A percentile compares a stretch with the other conserved stretches of the same genome.
phyloP scores from a whole-genome alignment of 768 basidiomycete species.

The Auricularia cornea region DNA sequence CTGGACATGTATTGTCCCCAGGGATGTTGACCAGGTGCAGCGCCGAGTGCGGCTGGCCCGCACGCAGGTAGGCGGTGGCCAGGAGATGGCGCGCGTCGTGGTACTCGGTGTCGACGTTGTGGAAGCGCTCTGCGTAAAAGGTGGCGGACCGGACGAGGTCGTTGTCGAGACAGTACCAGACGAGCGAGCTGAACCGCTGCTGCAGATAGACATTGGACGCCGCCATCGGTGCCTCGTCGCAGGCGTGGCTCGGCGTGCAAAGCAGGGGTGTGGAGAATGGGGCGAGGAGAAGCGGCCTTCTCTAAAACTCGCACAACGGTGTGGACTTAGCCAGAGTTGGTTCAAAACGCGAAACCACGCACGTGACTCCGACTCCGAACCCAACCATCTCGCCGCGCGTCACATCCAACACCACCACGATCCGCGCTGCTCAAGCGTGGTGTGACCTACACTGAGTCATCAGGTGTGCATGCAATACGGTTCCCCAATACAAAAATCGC shows the following conservation, averaged over 20 bases:
- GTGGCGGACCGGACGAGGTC: conserved; percentile 72
- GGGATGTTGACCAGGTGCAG: conserved; percentile 58
- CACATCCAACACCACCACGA: no score
- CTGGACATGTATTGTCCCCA: conserved; percentile 52
- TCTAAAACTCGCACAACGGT: no score
- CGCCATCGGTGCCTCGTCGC: not conserved
- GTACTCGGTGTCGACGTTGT: conserved; percentile 55
- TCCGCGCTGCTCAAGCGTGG: no score
- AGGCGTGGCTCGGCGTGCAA: not conserved
- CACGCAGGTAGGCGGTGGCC: conserved; percentile 64
- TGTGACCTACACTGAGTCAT: no score
- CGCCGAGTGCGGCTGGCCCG: conserved; percentile 68
- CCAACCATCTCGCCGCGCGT: no score
- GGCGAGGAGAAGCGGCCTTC: no score
- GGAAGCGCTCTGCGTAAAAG: conserved; percentile 85
- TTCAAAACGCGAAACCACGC: not conserved
- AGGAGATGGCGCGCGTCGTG: conserved; percentile 83
- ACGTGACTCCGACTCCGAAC: not conserved
- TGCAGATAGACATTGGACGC: conserved; percentile 39
- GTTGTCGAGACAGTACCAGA: conserved; percentile 80
- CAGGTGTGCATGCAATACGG: no score
- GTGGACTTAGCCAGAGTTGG: no score
- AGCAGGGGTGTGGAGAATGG: not conserved
- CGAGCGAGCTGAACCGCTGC: conserved; percentile 60
- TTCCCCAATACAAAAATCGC: no score